Base-by-base conservation (phyloP, 805 yeast species). In the Yarrowia deformans region DNA sequence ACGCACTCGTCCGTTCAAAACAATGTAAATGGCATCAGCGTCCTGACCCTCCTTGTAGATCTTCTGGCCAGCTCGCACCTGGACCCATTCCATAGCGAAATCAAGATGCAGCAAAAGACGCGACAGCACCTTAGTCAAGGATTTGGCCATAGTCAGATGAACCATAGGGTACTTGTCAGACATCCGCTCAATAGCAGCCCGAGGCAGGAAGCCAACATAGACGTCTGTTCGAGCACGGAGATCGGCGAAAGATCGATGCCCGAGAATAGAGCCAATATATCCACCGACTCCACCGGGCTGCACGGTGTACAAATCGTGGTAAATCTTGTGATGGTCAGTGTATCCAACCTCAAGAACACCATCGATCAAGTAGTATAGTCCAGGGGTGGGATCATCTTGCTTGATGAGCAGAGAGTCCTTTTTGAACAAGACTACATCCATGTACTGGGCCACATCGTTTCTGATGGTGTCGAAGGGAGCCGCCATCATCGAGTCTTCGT, bases 1-100 rank as follows among this genome's bases (percentile, higher is more conserved):
- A 58, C 98, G 82, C 72, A 93, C 83, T 67, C 98, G 84, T 6
- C 98, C 98, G 78, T 92, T 93, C 35, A 94, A 78, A 0, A 94
- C 95, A 52, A 93, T 87, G 75, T 92, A 94, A 46, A 94, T 90
- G 23, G 97, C 97, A 76, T 92, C 93, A 0, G 98, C 97, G 19
- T 85, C 84, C 67, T 91, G 95, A 1, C 92, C 96, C 76, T 94
- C 95, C 1, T 87, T 84, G 74, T 90, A 92, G 23, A 95, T 78
- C 0, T 88, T 83, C 63, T 89, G 88, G 0, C 98, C 97, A 1
- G 98, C 94, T n/a, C 87, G 87, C 13, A 90, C 82, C 70, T 92
- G 97, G 49, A 93, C 87, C 98, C 98, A 94, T 77, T 95, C 99
- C 66, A 95, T 80, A 0, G 98, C 97, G 78, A 90, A 91, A 75